These are phyloP conservation scores for Phytophthora nicotianae DNA, from an alignment of 352 stramenopile species.

Conservation along the genomic window DNA sequence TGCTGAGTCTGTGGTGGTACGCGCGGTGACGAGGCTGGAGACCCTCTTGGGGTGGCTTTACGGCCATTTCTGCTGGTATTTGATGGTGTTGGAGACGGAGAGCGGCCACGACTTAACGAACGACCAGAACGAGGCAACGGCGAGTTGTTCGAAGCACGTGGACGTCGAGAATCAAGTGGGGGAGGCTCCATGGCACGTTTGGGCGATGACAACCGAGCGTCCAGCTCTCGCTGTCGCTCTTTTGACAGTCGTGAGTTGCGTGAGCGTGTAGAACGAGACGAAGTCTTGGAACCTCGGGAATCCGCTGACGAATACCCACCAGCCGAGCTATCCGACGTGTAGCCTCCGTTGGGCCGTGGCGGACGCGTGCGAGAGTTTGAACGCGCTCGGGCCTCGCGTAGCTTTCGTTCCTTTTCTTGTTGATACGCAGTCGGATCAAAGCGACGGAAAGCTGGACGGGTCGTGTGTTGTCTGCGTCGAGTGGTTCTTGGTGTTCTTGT, in stretches of 20 bases:
- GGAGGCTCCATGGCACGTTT: constrained; percentile 37
- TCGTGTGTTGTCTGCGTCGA: constrained; percentile 19
- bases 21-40: constrained; percentile 11
- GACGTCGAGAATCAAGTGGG: constrained; percentile 15
- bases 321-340: constrained; percentile 66
- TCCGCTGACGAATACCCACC: constrained; percentile 72
- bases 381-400: constrained; percentile 42
- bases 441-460: constrained; percentile 50
- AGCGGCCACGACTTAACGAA: constrained; percentile 33
- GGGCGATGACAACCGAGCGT: constrained; percentile 62
- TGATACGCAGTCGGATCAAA: constrained; percentile 88
- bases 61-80: constrained; percentile 4
- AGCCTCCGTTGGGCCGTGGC: constrained; percentile 40
- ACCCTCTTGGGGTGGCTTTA: not conserved
- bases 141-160: constrained; percentile 25
- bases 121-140: constrained; percentile 31
- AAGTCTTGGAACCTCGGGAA: constrained; percentile 60
- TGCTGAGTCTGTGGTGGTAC: constrained; percentile 10
- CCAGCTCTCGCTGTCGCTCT: constrained; percentile 59
- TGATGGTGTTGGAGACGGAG: constrained; percentile 33
- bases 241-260: constrained; percentile 45
- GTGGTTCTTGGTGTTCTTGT: constrained; percentile 8
- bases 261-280: constrained; percentile 45
- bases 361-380: constrained; percentile 36
- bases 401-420: constrained; percentile 66